Evolutionary conservation across 495 filamentous ascomycete genomes (phyloP), one percentile per base, ranked within the genome.

Genomic region (Aspergillus cristatus): DNA sequence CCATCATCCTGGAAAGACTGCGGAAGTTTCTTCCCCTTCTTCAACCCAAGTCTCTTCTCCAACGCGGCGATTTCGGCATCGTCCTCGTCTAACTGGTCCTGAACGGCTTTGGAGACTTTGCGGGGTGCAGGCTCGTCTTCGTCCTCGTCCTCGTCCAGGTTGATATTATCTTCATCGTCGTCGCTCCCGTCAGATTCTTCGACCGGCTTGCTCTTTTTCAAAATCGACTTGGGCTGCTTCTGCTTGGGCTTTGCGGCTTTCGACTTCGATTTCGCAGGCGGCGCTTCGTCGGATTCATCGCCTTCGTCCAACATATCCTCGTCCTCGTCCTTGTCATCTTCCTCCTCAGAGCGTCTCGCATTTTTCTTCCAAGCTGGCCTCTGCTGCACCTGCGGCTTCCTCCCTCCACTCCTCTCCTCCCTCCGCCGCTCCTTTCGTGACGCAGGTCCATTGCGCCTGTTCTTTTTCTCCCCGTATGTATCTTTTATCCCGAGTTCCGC

Each of bases 21-120:
- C 0, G 85, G 78, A 11, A 82, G 59, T 30, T 72, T 79, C 42
- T 82, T 90, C 36, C 81, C 83, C 14, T 75, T 75, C 56, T 83
- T 95, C 10, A 96, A 63, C 1, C 89, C 89, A 26, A 98, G 68
- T 51, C 84, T 93, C 63, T 79, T 86, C 62, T 98, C 93, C 40
- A 96, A 58, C 7, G 78, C 84, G 12, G 82, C 79, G 50, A 98
- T 96, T 43, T 95, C 85, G 2, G 75, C 79, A 48, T 96, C 86
- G 39, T 97, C 91, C 40, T 68, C 43, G 3, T 56, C 63, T 0
- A 97, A 61, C 43, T 74, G 80, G 5, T 78, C 71, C 54, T 75
- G 78, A 1, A 82, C 66, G 0, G 63, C 65, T 38, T 69, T 75
- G 6, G 85, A 74, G 8, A 81, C 35, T 34, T 63, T 60, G 2